Evolutionary conservation across 768 basidiomycete genomes (phyloP), one percentile per base, ranked within the genome.

Genomic region (Candolleomyces aberdarensis): DNA sequence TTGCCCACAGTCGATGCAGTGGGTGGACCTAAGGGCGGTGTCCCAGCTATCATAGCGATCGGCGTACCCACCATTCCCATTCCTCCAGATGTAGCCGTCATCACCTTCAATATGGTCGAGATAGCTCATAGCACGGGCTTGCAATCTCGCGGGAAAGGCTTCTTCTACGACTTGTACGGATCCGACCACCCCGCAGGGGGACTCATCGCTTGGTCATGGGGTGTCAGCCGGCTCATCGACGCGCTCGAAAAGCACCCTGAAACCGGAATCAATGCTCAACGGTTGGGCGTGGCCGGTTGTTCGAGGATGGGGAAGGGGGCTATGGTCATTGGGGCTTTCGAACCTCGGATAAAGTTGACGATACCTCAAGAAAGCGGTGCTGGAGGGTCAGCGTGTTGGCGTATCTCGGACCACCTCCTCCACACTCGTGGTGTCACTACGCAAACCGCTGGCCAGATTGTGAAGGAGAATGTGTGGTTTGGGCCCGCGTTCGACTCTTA

Each of bases 311-410:
- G 85, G 62, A 86, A 86, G 70, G 84, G 84, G 57, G 82, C 84
- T 0, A 73, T 84, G 43, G 76, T 84, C 52, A 83, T 79, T 29
- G 84, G 84, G n/a, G 85, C 83, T 17, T 83, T 85, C 65, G 84
- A 86, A 61, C 68, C 73, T 0, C 84, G 84, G 59, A 81, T 86
- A 62, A 80, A 79, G 8, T 74, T 86, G 61, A 85, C 84, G 9
- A 82, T 86, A 62, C 82, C 84, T 2, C 84, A 85, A 68, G 84
- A 86, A 70, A 84, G 83, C 9, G 85, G 85, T 9, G 82, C 82
- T 6, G 84, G 85, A 48, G 84, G 85, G 5, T 78, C 77, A 31
- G 80, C 79, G 17, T 83, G 80, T 72, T 86, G 85, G 85, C 79
- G 84, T 36, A 73, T 85, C 58, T 84, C 83, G 15, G 76, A 80